These are phyloP conservation scores for Talaromyces proteolyticus DNA, from an alignment of 495 filamentous ascomycete genomes.

Conservation along the genomic window DNA sequence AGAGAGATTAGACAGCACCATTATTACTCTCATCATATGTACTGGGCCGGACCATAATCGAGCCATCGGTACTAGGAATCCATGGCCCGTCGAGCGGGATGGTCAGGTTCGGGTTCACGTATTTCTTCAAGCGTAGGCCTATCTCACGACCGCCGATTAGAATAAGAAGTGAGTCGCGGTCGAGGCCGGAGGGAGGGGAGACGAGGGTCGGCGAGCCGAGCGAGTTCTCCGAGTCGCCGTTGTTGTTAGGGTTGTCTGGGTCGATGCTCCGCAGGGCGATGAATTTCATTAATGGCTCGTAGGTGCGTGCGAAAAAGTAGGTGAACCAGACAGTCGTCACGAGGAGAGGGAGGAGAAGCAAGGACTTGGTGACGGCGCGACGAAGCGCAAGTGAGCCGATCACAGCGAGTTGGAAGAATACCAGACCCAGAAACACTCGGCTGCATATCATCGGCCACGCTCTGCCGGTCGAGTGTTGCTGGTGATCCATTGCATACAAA, in stretches of 20 bases:
- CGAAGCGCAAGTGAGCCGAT: slow-evolving; percentile 79
- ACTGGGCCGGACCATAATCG: slow-evolving; percentile 1
- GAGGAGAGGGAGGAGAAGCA: slow-evolving; percentile 71
- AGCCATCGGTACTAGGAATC: slow-evolving; percentile 26
- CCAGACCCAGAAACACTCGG: slow-evolving; percentile 73
- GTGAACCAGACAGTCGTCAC: slow-evolving; percentile 78
- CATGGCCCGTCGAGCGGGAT: slow-evolving; percentile 40
- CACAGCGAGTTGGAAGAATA: slow-evolving; percentile 88
- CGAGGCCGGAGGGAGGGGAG: slow-evolving; percentile 34
- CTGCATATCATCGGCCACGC: slow-evolving; percentile 96
- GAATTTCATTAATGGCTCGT: slow-evolving; percentile 81
- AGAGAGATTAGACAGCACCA: slow-evolving; percentile 26
- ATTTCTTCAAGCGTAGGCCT: slow-evolving; percentile 36
- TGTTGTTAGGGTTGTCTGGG: slow-evolving; percentile 31
- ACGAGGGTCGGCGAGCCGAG: slow-evolving; percentile 30
- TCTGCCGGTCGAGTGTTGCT: slow-evolving; percentile 87
- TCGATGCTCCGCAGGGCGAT: slow-evolving; percentile 85
- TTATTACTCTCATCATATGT: not conserved
- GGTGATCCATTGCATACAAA: slow-evolving; percentile 96
- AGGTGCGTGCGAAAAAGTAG: slow-evolving; percentile 66
- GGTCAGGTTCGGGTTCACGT: slow-evolving; percentile 39
- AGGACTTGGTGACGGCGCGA: slow-evolving; percentile 60
- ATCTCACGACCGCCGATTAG: slow-evolving; percentile 34
- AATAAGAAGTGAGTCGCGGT: slow-evolving; percentile 38
- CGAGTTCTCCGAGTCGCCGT: slow-evolving; percentile 25